phyloP scores from a whole-genome alignment of 2,329 filamentous ascomycete species.

The Zasmidium cellare region DNA sequence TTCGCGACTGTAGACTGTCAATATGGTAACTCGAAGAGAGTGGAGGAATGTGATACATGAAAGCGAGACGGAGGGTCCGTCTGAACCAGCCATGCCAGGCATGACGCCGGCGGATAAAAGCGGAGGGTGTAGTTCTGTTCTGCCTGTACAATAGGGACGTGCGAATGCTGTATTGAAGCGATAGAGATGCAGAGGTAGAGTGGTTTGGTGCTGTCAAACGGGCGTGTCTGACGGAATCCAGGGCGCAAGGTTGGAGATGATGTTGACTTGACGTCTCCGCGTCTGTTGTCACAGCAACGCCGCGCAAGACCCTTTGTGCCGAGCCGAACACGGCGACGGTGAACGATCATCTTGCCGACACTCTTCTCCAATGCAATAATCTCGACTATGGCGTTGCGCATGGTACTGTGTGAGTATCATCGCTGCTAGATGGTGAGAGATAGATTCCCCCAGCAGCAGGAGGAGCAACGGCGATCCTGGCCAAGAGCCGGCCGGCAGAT shows the following conservation, averaged over 20 bases:
- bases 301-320: too few relatives aligned
- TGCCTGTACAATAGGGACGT: not conserved
- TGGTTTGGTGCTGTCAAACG: not conserved
- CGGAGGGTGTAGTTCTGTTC: not conserved
- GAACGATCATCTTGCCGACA: too few relatives aligned
- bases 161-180: not conserved
- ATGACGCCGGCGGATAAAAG: slow-evolving; percentile 22
- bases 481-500: not conserved
- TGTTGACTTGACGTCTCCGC: too few relatives aligned
- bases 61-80: slow-evolving; percentile 37
- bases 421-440: too few relatives aligned
- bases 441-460: too few relatives aligned
- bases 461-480: too few relatives aligned
- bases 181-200: not conserved
- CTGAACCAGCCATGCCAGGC: slow-evolving; percentile 35
- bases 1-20: slow-evolving; percentile 74
- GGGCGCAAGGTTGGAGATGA: not conserved
- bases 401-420: too few relatives aligned
- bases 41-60: slow-evolving; percentile 30
- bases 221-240: not conserved
- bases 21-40: slow-evolving; percentile 19
- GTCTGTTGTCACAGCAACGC: too few relatives aligned
- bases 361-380: too few relatives aligned
- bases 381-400: too few relatives aligned
- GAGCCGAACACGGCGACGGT: too few relatives aligned